A percentile compares a stretch with the other conserved stretches of the same genome.
Conservation (phyloP, 2,329 filamentous ascomycete genomes). For the Lachnellula subtilissima region DNA sequence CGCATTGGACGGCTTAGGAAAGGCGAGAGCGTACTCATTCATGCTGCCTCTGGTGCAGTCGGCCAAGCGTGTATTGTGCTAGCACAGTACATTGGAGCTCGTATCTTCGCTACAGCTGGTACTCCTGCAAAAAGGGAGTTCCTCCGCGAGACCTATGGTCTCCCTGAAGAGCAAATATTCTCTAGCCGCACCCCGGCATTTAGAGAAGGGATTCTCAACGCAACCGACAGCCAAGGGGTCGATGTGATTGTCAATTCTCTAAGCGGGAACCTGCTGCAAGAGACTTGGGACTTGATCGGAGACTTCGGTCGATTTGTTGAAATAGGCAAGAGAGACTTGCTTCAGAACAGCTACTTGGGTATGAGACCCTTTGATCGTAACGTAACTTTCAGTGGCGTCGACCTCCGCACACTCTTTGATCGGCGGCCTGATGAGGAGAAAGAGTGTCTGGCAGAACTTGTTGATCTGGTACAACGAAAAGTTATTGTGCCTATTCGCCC, state of each 20-base stretch:
- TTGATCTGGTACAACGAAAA: neutral
- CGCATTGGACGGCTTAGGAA: neutral
- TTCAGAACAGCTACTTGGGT: too few species aligned
- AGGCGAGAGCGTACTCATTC: neutral
- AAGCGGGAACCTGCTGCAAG: constrained; percentile 19
- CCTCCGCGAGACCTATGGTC: neutral
- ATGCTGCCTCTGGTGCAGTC: neutral
- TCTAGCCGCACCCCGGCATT: neutral
- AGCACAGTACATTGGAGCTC: neutral
- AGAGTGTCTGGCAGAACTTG: neutral
- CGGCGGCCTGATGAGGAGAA: too few species aligned
- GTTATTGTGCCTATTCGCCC: neutral
- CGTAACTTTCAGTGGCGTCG: too few species aligned
- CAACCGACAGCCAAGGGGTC: neutral
- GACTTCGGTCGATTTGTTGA: constrained; percentile 34
- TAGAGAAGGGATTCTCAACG: neutral
- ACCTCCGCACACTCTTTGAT: too few species aligned
- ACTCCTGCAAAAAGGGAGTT: neutral
- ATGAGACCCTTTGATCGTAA: too few species aligned
- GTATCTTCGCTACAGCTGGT: neutral
- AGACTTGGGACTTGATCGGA: constrained; percentile 35
- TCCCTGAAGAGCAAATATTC: neutral
- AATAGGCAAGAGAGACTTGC: constrained; percentile 26
- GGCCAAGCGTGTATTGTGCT: neutral
- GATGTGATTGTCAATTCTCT: neutral